A percentile compares a stretch with the other conserved stretches of the same genome.
Evolutionary conservation across 1,284 basidiomycete species (phyloP).

Genomic region (Ganoderma leucocontextum): DNA sequence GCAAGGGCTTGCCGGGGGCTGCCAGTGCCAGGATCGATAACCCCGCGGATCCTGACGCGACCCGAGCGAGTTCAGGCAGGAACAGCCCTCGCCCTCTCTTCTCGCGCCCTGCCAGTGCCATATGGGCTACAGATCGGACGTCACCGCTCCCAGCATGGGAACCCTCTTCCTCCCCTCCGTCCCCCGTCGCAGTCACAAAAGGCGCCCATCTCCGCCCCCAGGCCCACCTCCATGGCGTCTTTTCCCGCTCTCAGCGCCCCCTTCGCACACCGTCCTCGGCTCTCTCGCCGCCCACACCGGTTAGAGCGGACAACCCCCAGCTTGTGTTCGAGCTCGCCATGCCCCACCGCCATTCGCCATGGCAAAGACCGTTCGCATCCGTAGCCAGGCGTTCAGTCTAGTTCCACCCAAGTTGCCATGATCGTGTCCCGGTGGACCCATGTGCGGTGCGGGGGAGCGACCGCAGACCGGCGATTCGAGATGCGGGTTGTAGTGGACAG

Average conservation of each 20-base stretch:
- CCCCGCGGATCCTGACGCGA: conserved; percentile 31
- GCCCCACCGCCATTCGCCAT: neutral
- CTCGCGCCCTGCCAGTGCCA: conserved; percentile 13
- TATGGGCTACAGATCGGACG: conserved; percentile 20
- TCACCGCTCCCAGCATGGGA: conserved; percentile 22
- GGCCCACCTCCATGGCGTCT: neutral
- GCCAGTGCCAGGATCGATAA: conserved; percentile 7
- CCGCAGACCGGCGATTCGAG: conserved; percentile 5
- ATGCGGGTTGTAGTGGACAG: conserved; percentile 15
- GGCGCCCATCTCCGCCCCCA: conserved; percentile 10
- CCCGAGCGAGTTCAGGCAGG: conserved; percentile 24
- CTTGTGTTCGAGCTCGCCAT: neutral
- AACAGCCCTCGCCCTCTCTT: conserved; percentile 1
- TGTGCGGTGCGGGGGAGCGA: conserved; percentile 4
- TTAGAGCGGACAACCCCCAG: conserved; percentile 24
- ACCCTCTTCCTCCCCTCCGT: conserved; percentile 10
- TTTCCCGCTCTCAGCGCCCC: conserved; percentile 3
- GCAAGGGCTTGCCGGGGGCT: conserved; percentile 7
- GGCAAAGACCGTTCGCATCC: neutral
- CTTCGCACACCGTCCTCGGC: conserved; percentile 14
- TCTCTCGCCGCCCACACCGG: conserved; percentile 20
- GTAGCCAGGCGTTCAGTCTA: conserved; percentile 3
- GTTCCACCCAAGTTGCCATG: conserved; percentile 13
- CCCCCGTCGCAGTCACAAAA: conserved; percentile 4
- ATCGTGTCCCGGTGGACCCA: conserved; percentile 3